phyloP scores from a whole-genome alignment of 495 filamentous ascomycete genomes.

The Aspergillus campestris region DNA sequence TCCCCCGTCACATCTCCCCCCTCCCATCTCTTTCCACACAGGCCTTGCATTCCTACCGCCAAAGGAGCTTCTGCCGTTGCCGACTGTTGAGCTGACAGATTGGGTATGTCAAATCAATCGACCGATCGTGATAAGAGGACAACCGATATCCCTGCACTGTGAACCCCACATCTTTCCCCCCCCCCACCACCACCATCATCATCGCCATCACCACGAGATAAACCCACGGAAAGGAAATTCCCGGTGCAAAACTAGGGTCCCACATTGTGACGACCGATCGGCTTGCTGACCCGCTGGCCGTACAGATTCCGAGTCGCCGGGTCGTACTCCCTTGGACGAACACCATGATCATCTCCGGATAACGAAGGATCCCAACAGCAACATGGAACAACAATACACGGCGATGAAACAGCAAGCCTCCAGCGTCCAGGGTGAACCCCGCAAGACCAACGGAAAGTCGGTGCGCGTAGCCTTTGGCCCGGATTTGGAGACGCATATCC shows the following conservation, averaged over 20 bases:
- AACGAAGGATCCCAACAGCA: slow-evolving; percentile 34
- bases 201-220: too few species aligned
- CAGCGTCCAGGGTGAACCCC: slow-evolving; percentile 25
- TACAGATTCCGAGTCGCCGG: slow-evolving; percentile 7
- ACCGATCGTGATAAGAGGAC: slow-evolving; percentile 8
- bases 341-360: slow-evolving; percentile 30
- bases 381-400: slow-evolving; percentile 32
- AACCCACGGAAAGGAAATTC: too few species aligned
- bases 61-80: neutral
- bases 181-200: neutral
- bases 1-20: too few species aligned
- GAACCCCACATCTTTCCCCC: neutral
- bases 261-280: too few species aligned
- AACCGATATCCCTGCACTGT: slow-evolving; percentile 1
- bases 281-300: neutral
- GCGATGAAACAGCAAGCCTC: slow-evolving; percentile 17
- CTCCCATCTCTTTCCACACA: too few species aligned
- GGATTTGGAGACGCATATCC: slow-evolving; percentile 34
- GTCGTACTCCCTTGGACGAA: slow-evolving; percentile 10
- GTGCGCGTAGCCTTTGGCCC: slow-evolving; percentile 40
- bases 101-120: slow-evolving; percentile 5
- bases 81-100: slow-evolving; percentile 7
- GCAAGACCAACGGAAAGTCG: slow-evolving; percentile 28
- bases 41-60: neutral
- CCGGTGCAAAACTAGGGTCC: too few species aligned